These are phyloP conservation scores for Backusella sp. DNA, from an alignment of 192 early-diverging fungal genomes.

Conservation along the genomic window DNA sequence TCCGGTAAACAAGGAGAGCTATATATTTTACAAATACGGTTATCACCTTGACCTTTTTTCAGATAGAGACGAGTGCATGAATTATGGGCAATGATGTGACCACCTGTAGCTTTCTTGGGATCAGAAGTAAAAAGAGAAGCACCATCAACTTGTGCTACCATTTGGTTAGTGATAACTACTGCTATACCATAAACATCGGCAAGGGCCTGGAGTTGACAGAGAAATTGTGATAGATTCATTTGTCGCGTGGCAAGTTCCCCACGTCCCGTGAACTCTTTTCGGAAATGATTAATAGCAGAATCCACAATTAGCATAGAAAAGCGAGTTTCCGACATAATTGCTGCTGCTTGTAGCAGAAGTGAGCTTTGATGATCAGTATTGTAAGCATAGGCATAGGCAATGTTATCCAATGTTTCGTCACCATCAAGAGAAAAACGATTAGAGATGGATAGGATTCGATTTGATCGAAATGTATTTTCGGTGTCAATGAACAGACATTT, in stretches of 20 bases:
- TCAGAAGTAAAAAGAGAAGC: constrained; percentile 86
- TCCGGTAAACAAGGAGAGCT: constrained; percentile 94
- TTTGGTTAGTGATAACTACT: constrained; percentile 97
- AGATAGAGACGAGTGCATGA: constrained; percentile 90
- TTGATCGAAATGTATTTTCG: constrained; percentile 94
- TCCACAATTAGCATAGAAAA: constrained; percentile 92
- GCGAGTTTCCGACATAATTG: constrained; percentile 87
- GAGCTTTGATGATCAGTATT: constrained; percentile 94
- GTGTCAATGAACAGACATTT: constrained; percentile 97
- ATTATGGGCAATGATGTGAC: constrained; percentile 96
- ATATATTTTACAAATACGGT: constrained; percentile 94
- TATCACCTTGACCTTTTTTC: constrained; percentile 88
- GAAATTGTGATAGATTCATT: constrained; percentile 90
- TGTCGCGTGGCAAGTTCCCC: constrained; percentile 94
- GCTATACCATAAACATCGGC: constrained; percentile 98
- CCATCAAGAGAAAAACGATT: constrained; percentile 79
- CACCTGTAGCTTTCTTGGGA: constrained; percentile 94
- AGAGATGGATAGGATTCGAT: constrained; percentile 79
- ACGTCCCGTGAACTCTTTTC: constrained; percentile 93
- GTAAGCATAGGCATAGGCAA: constrained; percentile 93
- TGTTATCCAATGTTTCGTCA: constrained; percentile 88
- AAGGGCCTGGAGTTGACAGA: constrained; percentile 79
- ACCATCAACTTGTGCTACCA: constrained; percentile 93
- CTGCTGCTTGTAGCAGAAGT: constrained; percentile 80
- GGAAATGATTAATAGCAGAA: constrained; percentile 87